phyloP scores from a whole-genome alignment of 805 yeast genomes.

The Jamesozyma piceae region DNA sequence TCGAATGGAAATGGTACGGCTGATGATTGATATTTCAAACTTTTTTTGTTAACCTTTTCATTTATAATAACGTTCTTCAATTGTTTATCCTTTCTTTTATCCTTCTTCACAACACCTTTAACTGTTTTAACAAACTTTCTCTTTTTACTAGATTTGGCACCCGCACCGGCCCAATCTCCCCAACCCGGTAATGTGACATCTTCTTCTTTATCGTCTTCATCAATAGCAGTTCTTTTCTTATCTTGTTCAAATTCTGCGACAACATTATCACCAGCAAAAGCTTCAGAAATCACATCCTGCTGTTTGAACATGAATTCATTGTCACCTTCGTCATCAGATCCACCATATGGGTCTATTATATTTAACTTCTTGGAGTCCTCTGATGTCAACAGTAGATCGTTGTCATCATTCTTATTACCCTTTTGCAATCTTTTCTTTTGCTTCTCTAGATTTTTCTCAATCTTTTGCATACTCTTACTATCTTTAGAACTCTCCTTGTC shows the following conservation, averaged over 20 bases:
- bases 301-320: constrained; percentile 55
- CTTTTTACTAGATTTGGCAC: constrained; percentile 36
- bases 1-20: constrained; percentile 95
- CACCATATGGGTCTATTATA: constrained; percentile 40
- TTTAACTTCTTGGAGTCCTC: constrained; percentile 40
- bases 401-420: constrained; percentile 30
- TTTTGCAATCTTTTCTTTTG: constrained; percentile 10
- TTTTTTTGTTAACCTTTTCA: constrained; percentile 78
- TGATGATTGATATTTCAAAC: constrained; percentile 72
- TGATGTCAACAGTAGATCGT: constrained; percentile 35
- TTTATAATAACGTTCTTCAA: constrained; percentile 79
- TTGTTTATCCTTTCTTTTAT: constrained; percentile 69
- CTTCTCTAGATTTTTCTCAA: constrained; percentile 28
- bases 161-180: constrained; percentile 93
- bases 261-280: constrained; percentile 97
- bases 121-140: constrained; percentile 60
- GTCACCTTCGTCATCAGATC: constrained; percentile 38
- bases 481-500: constrained; percentile 42
- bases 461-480: constrained; percentile 40
- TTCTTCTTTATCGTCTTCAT: constrained; percentile 81
- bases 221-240: constrained; percentile 53
- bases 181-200: constrained; percentile 91
- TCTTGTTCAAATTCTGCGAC: constrained; percentile 68
- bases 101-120: constrained; percentile 63
- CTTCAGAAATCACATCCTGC: constrained; percentile 73